Conservation (phyloP, 148 eudicot genomes). For the Gaultheria prostrata region DNA sequence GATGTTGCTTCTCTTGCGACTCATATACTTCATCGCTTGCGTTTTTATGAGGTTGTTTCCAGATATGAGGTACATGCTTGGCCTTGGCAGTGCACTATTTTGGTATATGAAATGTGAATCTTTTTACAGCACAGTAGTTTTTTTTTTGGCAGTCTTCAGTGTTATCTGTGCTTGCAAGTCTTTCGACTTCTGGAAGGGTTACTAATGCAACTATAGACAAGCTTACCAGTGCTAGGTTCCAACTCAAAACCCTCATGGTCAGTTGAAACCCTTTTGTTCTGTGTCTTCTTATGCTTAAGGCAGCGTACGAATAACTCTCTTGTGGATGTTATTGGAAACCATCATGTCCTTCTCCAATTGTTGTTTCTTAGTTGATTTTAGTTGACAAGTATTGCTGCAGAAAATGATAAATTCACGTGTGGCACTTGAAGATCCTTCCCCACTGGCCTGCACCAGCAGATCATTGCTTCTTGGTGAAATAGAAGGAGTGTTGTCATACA, state of each 20-base stretch:
- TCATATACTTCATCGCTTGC: conserved; percentile 82
- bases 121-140: conserved; percentile 16
- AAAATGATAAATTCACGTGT: conserved; percentile 59
- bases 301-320: background rate
- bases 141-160: conserved; percentile 61
- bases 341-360: conserved; percentile 1
- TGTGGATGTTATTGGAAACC: background rate
- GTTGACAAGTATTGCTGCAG: conserved; percentile 58
- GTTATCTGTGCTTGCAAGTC: conserved; percentile 58
- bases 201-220: conserved; percentile 39
- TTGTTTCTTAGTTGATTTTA: conserved; percentile 20
- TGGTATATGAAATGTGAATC: background rate
- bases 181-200: conserved; percentile 37
- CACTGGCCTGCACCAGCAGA: conserved; percentile 58
- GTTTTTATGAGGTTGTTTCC: conserved; percentile 84
- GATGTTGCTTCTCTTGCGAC: conserved; percentile 84
- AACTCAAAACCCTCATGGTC: conserved; percentile 83
- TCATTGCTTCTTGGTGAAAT: conserved; percentile 50
- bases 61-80: conserved; percentile 74
- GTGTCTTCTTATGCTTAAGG: background rate
- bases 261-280: conserved; percentile 25
- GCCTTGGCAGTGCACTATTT: background rate
- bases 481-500: conserved; percentile 63
- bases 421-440: conserved; percentile 91
- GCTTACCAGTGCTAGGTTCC: conserved; percentile 57